Conservation (phyloP, 306 rosid species). For the Cucumis melo region DNA sequence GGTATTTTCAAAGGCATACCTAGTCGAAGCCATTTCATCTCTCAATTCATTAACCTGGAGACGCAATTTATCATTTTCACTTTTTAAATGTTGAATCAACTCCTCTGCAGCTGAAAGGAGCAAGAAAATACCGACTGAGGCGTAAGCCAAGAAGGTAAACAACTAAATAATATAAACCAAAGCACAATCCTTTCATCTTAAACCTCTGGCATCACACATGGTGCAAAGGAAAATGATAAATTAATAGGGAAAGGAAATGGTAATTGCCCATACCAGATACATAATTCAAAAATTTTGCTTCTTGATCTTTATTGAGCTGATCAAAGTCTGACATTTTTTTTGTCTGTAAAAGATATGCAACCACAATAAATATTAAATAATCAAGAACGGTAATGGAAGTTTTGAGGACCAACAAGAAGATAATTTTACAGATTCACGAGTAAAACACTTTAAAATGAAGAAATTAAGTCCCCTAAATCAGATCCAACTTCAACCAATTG, state of each 20-base stretch:
- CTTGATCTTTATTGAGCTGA: conserved; percentile 47
- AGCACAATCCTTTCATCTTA: not conserved
- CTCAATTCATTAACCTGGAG: conserved; percentile 47
- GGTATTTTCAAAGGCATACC: conserved; percentile 30
- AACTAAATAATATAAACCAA: not conserved
- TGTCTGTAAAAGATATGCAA: conserved; percentile 24
- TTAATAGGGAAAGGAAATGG: not conserved
- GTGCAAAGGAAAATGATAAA: not conserved
- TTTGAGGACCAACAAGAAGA: not conserved
- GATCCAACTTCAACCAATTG: not conserved
- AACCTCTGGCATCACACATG: too few relatives aligned
- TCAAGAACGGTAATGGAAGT: not conserved
- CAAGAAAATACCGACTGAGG: not conserved
- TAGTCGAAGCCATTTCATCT: conserved; percentile 43
- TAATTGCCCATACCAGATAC: conserved; percentile 40
- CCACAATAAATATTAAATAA: not conserved
- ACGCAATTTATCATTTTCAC: conserved; percentile 42
- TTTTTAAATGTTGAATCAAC: conserved; percentile 47
- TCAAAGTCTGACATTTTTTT: conserved; percentile 45
- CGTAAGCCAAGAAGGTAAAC: not conserved
- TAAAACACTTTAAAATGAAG: not conserved
- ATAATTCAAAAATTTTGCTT: conserved; percentile 45
- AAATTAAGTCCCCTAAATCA: not conserved
- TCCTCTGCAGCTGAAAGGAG: conserved; percentile 60
- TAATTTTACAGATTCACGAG: not conserved